Base-by-base conservation (phyloP, 192 early-diverging fungal genomes). In the Coemansia sp. region DNA sequence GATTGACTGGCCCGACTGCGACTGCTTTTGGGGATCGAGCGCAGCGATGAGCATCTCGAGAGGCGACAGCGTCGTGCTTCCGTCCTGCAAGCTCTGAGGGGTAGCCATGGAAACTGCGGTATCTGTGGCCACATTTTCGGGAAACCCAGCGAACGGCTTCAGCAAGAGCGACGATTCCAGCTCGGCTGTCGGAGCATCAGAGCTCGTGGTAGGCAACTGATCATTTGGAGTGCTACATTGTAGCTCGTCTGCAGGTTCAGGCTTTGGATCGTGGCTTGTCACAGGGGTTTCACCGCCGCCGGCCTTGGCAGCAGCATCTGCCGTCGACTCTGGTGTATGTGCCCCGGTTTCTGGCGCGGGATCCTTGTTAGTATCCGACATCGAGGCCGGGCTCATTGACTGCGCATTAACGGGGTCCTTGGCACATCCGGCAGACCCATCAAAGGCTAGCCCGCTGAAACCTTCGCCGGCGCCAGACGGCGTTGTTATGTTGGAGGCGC, bases 11-110 rank as follows among this genome's bases (percentile, higher is more conserved):
- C 32, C 42, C 38, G 33, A 31, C 28, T 44, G 54, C 24, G 47
- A 42, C 38, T 64, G 69, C 23, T 69, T 69, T 25, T 65, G 63
- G 0, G 68, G 68, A 38, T 77, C 74, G 18, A 77, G 64, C 1
- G 74, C 74, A 1, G 74, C 74, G 38, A 77, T 71, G 28, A 77
- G 61, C 74, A 77, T 77, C 27, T 77, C 74, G 32, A 77, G 50
- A n/a, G 68, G 74, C 3, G 69, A 77, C 30, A 67, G 44, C 19
- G 62, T 46, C 4, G 64, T 24, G 55, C 59, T 48, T 14, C 55
- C 46, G n/a, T 66, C 59, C 16, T 70, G 59, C 46, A 70, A 32
- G 53, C 67, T 66, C 35, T 77, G 67, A 3, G 73, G 64, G 1
- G 66, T 69, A 14, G 49, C 58, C 71, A 74, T 67, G 1, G 65